Conservation (phyloP, 202 grass and related monocot species). For the Thinopyrum obtusiflorum region DNA sequence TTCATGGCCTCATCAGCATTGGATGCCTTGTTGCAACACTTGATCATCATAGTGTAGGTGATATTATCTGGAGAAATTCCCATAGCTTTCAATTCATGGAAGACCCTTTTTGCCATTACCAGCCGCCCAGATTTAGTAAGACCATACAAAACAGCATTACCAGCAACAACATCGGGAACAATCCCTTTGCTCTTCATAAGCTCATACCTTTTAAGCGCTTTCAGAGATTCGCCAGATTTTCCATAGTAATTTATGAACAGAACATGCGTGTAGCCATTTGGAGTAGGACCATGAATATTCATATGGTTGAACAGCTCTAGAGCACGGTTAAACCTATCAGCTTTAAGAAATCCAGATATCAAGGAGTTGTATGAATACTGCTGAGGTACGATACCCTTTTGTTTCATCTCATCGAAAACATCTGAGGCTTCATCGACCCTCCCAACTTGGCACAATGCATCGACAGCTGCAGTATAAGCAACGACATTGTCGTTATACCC, state of each 20-base stretch:
- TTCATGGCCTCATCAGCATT: constrained; percentile 70
- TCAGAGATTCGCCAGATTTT: constrained; percentile 69
- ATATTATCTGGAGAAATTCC: constrained; percentile 77
- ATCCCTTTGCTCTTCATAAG: constrained; percentile 85
- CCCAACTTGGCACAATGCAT: constrained; percentile 73
- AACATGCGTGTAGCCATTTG: constrained; percentile 69
- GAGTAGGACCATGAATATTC: constrained; percentile 68
- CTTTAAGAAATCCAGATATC: constrained; percentile 73
- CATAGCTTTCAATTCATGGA: constrained; percentile 68
- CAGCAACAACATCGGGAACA: constrained; percentile 71
- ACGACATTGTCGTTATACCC: constrained; percentile 78
- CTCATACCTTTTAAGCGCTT: constrained; percentile 67
- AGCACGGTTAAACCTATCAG: constrained; percentile 51
- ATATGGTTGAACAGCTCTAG: constrained; percentile 68
- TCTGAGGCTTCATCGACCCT: constrained; percentile 59
- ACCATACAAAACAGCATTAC: constrained; percentile 77
- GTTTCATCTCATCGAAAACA: constrained; percentile 67
- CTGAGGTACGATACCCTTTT: constrained; percentile 65
- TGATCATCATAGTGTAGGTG: constrained; percentile 96
- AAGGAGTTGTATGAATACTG: constrained; percentile 83
- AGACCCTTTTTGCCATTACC: constrained; percentile 72
- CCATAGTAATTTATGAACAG: constrained; percentile 89
- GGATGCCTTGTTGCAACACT: constrained; percentile 79
- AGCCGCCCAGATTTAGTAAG: constrained; percentile 83
- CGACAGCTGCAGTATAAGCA: constrained; percentile 59